phyloP scores from a whole-genome alignment of 2,329 filamentous ascomycete genomes.

The Colletotrichum sp. region DNA sequence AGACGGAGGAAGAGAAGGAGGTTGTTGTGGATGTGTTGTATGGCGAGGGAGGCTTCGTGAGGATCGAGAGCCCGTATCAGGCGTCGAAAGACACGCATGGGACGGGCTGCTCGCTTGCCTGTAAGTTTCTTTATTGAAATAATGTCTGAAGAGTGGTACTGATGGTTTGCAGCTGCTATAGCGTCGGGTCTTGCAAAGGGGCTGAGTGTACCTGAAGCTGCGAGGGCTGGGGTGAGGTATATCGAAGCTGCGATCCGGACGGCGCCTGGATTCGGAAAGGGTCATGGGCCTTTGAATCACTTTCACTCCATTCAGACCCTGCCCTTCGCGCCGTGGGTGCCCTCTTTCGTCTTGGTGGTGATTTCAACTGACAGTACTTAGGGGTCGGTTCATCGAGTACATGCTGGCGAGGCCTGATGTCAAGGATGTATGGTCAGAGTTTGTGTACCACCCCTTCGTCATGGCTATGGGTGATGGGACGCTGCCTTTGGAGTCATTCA shows the following conservation, averaged over 20 bases:
- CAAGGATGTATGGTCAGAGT: conserved; percentile 73
- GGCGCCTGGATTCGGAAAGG: conserved; percentile 66
- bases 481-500: conserved; percentile 79
- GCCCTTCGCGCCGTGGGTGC: conserved; percentile 63
- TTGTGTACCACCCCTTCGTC: conserved; percentile 85
- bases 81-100: conserved; percentile 86
- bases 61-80: conserved; percentile 75
- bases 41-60: conserved; percentile 58
- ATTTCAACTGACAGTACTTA: background rate
- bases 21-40: conserved; percentile 80
- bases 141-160: background rate
- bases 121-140: conserved; percentile 48
- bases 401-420: conserved; percentile 78
- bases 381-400: conserved; percentile 83
- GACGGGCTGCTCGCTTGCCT: conserved; percentile 92
- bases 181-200: conserved; percentile 74
- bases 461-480: conserved; percentile 76
- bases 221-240: conserved; percentile 73
- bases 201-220: conserved; percentile 60
- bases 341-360: background rate
- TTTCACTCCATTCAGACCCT: conserved; percentile 74
- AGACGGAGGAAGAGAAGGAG: conserved; percentile 61
- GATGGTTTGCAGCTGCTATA: conserved; percentile 67
- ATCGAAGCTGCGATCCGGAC: conserved; percentile 74
- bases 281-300: conserved; percentile 78